Evolutionary conservation across 2,329 filamentous ascomycete genomes (phyloP).

Genomic region (Bipolaris gigantea): DNA sequence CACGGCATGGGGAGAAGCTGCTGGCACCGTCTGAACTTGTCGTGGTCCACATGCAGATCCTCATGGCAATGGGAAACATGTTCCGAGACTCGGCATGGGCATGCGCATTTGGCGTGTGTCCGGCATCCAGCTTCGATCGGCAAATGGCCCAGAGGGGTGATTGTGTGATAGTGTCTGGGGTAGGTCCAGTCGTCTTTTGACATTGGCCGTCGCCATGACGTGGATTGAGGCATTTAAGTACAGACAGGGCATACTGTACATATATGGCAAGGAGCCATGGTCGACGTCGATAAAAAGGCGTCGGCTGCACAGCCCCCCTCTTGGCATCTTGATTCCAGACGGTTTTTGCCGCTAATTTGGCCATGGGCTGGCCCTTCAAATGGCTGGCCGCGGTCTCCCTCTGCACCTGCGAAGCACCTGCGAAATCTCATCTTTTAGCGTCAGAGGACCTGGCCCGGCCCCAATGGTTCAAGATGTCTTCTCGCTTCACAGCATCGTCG

Average conservation of each 20-base stretch:
- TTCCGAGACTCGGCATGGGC: conserved; percentile 6
- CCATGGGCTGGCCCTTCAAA: conserved; percentile 19
- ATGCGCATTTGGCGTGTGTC: not conserved
- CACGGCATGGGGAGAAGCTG: too few relatives aligned
- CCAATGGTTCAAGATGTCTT: conserved; percentile 29
- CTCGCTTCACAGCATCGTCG: conserved; percentile 22
- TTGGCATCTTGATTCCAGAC: conserved; percentile 11
- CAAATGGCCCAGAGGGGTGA: not conserved
- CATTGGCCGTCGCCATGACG: conserved; percentile 4
- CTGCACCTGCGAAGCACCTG: not conserved
- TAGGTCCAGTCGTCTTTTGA: not conserved
- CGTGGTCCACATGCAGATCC: not conserved
- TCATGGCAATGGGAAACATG: not conserved
- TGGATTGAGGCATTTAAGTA: conserved; percentile 14
- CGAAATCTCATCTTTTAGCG: not conserved
- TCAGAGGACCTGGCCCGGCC: not conserved
- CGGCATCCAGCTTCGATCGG: not conserved
- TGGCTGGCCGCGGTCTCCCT: conserved; percentile 7
- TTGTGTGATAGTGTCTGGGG: too few relatives aligned
- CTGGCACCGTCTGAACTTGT: too few relatives aligned
- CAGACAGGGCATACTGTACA: too few relatives aligned
- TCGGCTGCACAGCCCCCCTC: conserved; percentile 24
- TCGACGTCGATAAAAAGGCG: conserved; percentile 1
- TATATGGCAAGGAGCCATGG: not conserved
- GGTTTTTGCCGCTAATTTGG: conserved; percentile 16